phyloP scores from a whole-genome alignment of 352 stramenopile genomes.

The Pythium scleroteichum region DNA sequence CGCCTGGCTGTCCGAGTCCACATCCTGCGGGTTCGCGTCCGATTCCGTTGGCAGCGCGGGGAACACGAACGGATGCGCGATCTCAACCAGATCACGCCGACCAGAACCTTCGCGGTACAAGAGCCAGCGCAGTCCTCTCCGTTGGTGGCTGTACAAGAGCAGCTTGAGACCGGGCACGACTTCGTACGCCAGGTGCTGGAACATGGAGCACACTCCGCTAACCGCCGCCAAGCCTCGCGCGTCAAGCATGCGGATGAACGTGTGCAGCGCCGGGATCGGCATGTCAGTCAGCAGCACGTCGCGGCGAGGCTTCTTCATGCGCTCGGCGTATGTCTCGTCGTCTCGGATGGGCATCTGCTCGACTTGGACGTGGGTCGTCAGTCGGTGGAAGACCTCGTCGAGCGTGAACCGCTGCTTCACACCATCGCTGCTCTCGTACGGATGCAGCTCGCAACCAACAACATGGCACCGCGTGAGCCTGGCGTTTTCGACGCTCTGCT shows the following conservation, averaged over 20 bases:
- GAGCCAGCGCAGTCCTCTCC: slow-evolving; percentile 78
- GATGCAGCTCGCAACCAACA: slow-evolving; percentile 59
- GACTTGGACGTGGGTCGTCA: slow-evolving; percentile 58
- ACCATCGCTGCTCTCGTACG: slow-evolving; percentile 11
- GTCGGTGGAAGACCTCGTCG: slow-evolving; percentile 68
- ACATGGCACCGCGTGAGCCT: slow-evolving; percentile 60
- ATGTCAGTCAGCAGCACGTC: slow-evolving; percentile 66
- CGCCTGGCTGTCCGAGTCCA: slow-evolving; percentile 20
- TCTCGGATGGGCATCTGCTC: slow-evolving; percentile 72
- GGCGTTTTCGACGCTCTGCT: slow-evolving; percentile 33
- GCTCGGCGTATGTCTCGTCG: slow-evolving; percentile 55
- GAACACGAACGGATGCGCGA: slow-evolving; percentile 59
- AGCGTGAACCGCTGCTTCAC: slow-evolving; percentile 41
- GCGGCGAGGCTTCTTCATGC: slow-evolving; percentile 40
- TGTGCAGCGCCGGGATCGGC: slow-evolving; percentile 55
- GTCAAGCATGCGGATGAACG: slow-evolving; percentile 59
- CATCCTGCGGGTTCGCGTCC: slow-evolving; percentile 4
- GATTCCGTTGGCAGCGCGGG: slow-evolving; percentile 3
- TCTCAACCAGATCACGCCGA: background rate
- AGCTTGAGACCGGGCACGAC: slow-evolving; percentile 77
- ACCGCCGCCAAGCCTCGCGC: slow-evolving; percentile 59
- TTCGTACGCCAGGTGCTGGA: slow-evolving; percentile 83
- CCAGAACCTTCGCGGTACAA: slow-evolving; percentile 60
- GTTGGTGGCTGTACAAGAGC: slow-evolving; percentile 73
- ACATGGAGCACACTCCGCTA: slow-evolving; percentile 66